phyloP scores from a whole-genome alignment of 2,329 filamentous ascomycete species.

The Thelonectria discophora region DNA sequence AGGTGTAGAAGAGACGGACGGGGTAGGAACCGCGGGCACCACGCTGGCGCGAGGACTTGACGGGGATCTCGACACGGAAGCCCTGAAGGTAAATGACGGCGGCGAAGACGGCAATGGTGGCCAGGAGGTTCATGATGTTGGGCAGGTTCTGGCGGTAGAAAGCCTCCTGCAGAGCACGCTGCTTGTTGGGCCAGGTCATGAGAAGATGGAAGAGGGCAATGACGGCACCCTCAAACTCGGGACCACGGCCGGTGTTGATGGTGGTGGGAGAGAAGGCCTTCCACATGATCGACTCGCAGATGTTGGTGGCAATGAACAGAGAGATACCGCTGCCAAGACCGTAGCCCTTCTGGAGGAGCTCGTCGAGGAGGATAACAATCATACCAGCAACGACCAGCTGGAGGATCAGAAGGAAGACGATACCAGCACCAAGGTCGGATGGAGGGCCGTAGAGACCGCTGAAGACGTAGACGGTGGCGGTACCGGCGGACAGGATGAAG shows the following conservation, averaged over 20 bases:
- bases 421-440: constrained; percentile 94
- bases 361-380: constrained; percentile 98
- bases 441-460: constrained; percentile 97
- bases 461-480: constrained; percentile 97
- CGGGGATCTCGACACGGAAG: constrained; percentile 99
- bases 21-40: constrained; percentile 98
- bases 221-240: constrained; percentile 98
- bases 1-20: constrained; percentile 99
- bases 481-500: constrained; percentile 96
- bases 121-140: constrained; percentile 98
- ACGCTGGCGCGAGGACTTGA: constrained; percentile 99
- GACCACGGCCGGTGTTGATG: constrained; percentile 98
- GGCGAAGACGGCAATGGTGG: constrained; percentile 91
- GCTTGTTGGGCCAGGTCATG: constrained; percentile 99
- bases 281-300: constrained; percentile 99
- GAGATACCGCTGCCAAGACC: constrained; percentile 98
- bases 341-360: constrained; percentile 99
- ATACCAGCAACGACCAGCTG: constrained; percentile 97
- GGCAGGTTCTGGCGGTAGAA: constrained; percentile 99
- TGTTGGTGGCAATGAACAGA: constrained; percentile 99
- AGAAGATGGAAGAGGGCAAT: constrained; percentile 98
- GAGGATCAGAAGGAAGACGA: constrained; percentile 97
- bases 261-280: constrained; percentile 99
- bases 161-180: constrained; percentile 95
- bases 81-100: constrained; percentile 99